A percentile compares a stretch with the other conserved stretches of the same genome.
These are phyloP conservation scores for Tetracladium setigerum DNA, from an alignment of 495 filamentous ascomycete species.

Conservation along the genomic window DNA sequence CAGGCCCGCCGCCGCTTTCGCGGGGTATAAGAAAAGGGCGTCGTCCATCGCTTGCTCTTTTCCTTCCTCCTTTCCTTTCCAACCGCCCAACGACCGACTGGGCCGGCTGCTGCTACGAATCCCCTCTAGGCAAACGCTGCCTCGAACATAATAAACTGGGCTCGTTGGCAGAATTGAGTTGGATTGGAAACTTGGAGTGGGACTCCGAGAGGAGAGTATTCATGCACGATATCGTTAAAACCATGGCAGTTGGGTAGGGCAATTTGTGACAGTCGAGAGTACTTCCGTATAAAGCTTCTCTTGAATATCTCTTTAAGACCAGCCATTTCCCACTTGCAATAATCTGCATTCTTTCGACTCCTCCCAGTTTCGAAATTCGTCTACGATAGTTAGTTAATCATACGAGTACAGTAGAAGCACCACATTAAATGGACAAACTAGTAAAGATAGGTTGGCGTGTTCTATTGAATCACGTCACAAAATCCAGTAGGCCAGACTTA, in stretches of 20 bases:
- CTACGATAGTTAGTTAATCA: conserved; percentile 6
- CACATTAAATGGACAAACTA: conserved; percentile 7
- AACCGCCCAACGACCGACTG: not conserved
- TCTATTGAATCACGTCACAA: conserved; percentile 9
- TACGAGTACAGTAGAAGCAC: conserved; percentile 8
- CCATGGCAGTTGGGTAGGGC: conserved; percentile 5
- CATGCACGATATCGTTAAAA: conserved; percentile 5
- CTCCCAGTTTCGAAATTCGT: too few relatives aligned
- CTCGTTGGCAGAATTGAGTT: conserved; percentile 7
- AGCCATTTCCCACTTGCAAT: conserved; percentile 6
- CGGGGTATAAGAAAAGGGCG: conserved; percentile 4
- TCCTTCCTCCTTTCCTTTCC: not conserved
- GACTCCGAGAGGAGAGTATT: conserved; percentile 5
- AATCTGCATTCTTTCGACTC: conserved; percentile 4
- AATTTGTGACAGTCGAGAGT: conserved; percentile 7
- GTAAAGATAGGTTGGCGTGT: conserved; percentile 8
- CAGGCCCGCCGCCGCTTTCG: conserved; percentile 6
- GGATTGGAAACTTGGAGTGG: conserved; percentile 5
- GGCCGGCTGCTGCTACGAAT: not conserved
- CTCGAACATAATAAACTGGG: conserved; percentile 6
- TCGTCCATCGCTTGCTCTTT: conserved; percentile 3
- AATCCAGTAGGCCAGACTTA: conserved; percentile 9
- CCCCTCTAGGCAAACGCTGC: conserved; percentile 4
- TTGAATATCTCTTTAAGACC: conserved; percentile 6
- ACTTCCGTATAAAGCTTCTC: conserved; percentile 8